Conservation (phyloP, 164 flowering plant genomes). For the Platanus orientalis region DNA sequence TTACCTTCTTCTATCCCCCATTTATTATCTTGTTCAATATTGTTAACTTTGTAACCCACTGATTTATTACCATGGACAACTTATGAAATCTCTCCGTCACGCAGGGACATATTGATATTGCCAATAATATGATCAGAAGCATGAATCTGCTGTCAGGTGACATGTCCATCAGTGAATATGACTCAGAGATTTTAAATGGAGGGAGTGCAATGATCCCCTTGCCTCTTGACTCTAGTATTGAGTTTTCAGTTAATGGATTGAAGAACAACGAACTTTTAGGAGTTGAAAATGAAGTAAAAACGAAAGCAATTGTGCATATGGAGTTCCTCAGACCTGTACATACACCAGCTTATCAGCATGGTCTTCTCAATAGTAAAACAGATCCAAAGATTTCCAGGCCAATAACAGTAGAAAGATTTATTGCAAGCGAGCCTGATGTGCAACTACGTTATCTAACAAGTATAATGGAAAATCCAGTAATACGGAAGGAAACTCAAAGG, state of each 20-base stretch:
- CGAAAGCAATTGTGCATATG: conserved; percentile 4
- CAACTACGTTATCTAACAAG: conserved; percentile 1
- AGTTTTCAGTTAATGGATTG: conserved; percentile 3
- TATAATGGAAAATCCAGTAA: conserved; percentile 2
- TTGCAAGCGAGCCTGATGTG: not conserved
- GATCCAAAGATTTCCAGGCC: conserved; percentile 3
- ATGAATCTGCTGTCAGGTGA: too few relatives aligned
- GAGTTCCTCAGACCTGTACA: conserved; percentile 7
- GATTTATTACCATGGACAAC: not conserved
- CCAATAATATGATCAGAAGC: conserved; percentile 13
- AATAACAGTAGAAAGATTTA: not conserved
- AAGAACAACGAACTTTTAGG: conserved; percentile 7
- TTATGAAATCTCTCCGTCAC: not conserved
- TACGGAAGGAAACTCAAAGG: conserved; percentile 5
- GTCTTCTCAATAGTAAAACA: conserved; percentile 2
- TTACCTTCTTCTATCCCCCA: too few relatives aligned
- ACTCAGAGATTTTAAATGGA: not conserved
- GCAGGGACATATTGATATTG: conserved; percentile 19
- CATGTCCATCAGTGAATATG: too few relatives aligned
- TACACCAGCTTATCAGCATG: not conserved
- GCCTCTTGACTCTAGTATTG: conserved; percentile 10
- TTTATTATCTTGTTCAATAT: too few relatives aligned
- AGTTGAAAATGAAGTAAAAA: conserved; percentile 8
- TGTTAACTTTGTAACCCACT: not conserved
- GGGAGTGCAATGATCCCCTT: conserved; percentile 1